These are phyloP conservation scores for Saksenaea oblongispora DNA, from an alignment of 371 early-diverging fungal species.

Conservation along the genomic window DNA sequence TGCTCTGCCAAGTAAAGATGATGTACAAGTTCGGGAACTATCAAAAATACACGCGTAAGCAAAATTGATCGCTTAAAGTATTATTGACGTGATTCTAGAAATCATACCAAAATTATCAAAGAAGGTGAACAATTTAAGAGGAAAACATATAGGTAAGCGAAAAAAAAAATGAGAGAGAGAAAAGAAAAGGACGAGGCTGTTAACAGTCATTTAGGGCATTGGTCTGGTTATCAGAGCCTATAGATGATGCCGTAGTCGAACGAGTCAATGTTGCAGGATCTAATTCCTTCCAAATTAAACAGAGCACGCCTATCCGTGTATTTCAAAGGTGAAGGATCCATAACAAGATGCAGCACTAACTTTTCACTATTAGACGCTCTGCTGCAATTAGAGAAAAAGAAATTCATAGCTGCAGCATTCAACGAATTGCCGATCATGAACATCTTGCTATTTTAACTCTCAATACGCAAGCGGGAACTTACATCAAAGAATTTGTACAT, in stretches of 20 bases:
- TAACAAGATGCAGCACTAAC: background rate
- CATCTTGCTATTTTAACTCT: slow-evolving; percentile 67
- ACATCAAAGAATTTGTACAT: slow-evolving; percentile 99
- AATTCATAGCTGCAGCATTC: slow-evolving; percentile 55
- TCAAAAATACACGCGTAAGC: slow-evolving; percentile 39
- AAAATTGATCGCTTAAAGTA: background rate
- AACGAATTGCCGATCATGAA: slow-evolving; percentile 22
- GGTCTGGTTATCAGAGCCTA: slow-evolving; percentile 66
- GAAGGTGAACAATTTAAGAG: slow-evolving; percentile 82
- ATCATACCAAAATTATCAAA: slow-evolving; percentile 73
- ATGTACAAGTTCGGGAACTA: slow-evolving; percentile 60
- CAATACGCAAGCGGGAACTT: slow-evolving; percentile 93
- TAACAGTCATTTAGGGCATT: slow-evolving; percentile 49
- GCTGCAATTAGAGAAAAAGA: slow-evolving; percentile 73
- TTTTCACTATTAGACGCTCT: slow-evolving; percentile 57
- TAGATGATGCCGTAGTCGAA: slow-evolving; percentile 55
- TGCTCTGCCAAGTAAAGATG: slow-evolving; percentile 41
- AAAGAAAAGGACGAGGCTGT: background rate
- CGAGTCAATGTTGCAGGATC: slow-evolving; percentile 49
- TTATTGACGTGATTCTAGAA: slow-evolving; percentile 19
- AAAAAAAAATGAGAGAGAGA: background rate
- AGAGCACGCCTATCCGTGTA: slow-evolving; percentile 96
- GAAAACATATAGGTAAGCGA: slow-evolving; percentile 71
- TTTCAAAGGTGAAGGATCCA: slow-evolving; percentile 60
- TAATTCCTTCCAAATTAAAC: slow-evolving; percentile 68